Evolutionary conservation across 306 rosid species (phyloP), one percentile per base, ranked within the genome.

Genomic region (Dicorynia guianensis): DNA sequence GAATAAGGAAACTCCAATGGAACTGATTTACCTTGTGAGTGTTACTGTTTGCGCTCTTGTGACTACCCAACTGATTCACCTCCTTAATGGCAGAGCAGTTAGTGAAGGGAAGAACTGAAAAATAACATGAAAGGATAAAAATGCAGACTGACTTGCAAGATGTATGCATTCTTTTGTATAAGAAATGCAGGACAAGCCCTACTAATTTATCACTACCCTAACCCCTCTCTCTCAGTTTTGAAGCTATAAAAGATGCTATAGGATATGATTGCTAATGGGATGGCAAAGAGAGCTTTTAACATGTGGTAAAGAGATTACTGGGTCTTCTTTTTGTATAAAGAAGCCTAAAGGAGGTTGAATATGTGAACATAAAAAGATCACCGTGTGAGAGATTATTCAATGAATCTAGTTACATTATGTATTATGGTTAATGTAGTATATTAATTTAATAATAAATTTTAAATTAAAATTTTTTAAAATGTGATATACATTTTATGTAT

Each of bases 91-190:
- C 72, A 56, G 88, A 78, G 79, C 93, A 82, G 47, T 76, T n/a
- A 65, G 81, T 88, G 63, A 84, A 87, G 48, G 90, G 91, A 12
- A 87, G 83, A 73, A 85, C 54, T 89, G 71, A 50, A 79, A 76
- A 67, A 84, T 55, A 81, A 71, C 39, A 85, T 39, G 78, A 77
- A 80, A 71, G 63, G 34, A 85, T 33, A 10, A 72, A 35, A 42
- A 84, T 42, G 77, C 72, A 20, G 39, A 82, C 59, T 63, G 36
- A 59, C 44, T 63, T 79, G 70, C 40, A 78, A 69, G 55, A 73
- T 44, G 49, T 73, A 49, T 76, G 75, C 98, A 91, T 93, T 91
- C 79, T 86, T 71, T 74, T 63, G 5, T 52, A 57, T 56, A 67
- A 75, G 58, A 79, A 58, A 39, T 55, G 33, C 79, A 61, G 42